These are phyloP conservation scores for Kluyveromyces lactis DNA, from an alignment of 805 yeast species.

Conservation along the genomic window DNA sequence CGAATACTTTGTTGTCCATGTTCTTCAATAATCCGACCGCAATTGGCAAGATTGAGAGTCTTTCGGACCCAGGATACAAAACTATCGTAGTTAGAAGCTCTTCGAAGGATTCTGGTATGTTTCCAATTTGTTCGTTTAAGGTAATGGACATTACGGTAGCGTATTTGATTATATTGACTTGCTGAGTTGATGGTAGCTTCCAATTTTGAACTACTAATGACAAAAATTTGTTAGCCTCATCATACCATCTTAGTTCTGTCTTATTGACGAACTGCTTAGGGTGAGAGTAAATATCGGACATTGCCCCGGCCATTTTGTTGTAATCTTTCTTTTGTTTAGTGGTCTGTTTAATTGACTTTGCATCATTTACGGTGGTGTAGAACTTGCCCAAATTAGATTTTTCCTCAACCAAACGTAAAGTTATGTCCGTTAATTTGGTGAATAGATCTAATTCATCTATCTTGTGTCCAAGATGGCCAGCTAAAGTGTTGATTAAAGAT, in stretches of 20 bases:
- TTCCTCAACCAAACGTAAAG: slow-evolving; percentile 35
- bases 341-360: slow-evolving; percentile 32
- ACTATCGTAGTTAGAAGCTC: slow-evolving; percentile 49
- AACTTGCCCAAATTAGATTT: slow-evolving; percentile 25
- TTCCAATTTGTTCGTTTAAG: slow-evolving; percentile 22
- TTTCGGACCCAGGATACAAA: slow-evolving; percentile 57
- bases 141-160: slow-evolving; percentile 32
- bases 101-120: slow-evolving; percentile 19
- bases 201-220: slow-evolving; percentile 39
- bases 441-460: slow-evolving; percentile 44
- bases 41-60: slow-evolving; percentile 63
- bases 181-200: slow-evolving; percentile 52
- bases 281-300: slow-evolving; percentile 64
- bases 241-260: slow-evolving; percentile 33
- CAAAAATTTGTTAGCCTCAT: slow-evolving; percentile 36
- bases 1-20: slow-evolving; percentile 40
- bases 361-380: slow-evolving; percentile 20
- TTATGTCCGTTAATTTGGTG: slow-evolving; percentile 49
- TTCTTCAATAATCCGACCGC: slow-evolving; percentile 43
- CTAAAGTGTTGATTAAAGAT: slow-evolving; percentile 12
- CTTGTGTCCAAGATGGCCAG: slow-evolving; percentile 30
- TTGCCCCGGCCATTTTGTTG: slow-evolving; percentile 37
- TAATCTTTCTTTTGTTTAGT: slow-evolving; percentile 38
- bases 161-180: slow-evolving; percentile 47
- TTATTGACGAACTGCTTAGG: slow-evolving; percentile 43